Evolutionary conservation across 1,284 basidiomycete genomes (phyloP).

Genomic region (Heterobasidion occidentale): DNA sequence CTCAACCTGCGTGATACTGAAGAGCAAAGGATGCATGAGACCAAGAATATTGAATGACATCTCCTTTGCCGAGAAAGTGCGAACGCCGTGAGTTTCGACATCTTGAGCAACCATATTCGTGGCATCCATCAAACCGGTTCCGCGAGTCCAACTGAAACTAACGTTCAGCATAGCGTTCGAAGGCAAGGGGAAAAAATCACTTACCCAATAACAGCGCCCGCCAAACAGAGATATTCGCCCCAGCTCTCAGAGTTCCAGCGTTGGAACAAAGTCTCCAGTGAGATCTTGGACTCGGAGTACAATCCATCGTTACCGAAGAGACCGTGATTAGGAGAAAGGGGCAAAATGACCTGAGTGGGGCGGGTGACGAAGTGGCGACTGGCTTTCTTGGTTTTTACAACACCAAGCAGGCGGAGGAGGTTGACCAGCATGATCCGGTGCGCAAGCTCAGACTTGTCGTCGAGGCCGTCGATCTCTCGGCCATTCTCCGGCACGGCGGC

Average conservation of each 20-base stretch:
- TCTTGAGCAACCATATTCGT: slow-evolving; percentile 95
- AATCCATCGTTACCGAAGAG: slow-evolving; percentile 97
- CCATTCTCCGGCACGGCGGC: slow-evolving; percentile 98
- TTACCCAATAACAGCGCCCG: slow-evolving; percentile 95
- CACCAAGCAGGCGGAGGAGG: slow-evolving; percentile 90
- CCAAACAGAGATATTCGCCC: slow-evolving; percentile 98
- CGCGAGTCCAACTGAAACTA: slow-evolving; percentile 79
- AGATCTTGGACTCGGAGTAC: slow-evolving; percentile 98
- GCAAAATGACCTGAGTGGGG: slow-evolving; percentile 96
- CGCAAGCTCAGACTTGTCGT: slow-evolving; percentile 96
- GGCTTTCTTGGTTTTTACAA: slow-evolving; percentile 97
- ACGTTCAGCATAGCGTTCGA: slow-evolving; percentile 6
- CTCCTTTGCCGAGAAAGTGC: slow-evolving; percentile 98
- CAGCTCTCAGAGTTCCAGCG: slow-evolving; percentile 98
- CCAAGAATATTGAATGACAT: slow-evolving; percentile 99
- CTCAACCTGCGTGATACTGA: slow-evolving; percentile 99
- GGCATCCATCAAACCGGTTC: slow-evolving; percentile 96
- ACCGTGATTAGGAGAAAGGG: slow-evolving; percentile 96
- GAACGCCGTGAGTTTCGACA: slow-evolving; percentile 88
- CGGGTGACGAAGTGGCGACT: slow-evolving; percentile 94
- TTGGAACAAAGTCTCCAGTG: slow-evolving; percentile 95
- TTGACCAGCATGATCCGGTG: slow-evolving; percentile 97
- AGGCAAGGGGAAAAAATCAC: slow-evolving; percentile 17
- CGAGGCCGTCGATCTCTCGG: slow-evolving; percentile 93
- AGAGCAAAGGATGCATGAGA: slow-evolving; percentile 97